Percentiles rank a stretch among this genome's conserved stretches.
phyloP scores from a whole-genome alignment of 371 early-diverging fungal species.

The Gilbertella persicaria region DNA sequence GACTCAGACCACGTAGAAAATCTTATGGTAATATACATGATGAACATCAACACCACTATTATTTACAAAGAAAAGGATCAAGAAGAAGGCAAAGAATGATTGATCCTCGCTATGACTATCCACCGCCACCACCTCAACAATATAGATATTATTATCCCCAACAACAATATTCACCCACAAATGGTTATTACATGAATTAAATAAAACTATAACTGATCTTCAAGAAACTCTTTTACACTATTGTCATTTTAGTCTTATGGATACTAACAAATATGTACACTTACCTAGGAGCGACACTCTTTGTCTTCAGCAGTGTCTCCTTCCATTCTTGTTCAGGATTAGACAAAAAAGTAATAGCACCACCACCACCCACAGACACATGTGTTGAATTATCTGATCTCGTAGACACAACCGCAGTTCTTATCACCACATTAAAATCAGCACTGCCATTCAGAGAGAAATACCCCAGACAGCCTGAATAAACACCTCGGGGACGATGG shows the following conservation, averaged over 20 bases:
- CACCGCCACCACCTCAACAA: neutral
- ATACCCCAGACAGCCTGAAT: slow-evolving; percentile 92
- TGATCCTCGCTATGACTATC: neutral
- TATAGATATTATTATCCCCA: neutral
- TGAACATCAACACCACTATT: neutral
- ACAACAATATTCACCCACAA: neutral
- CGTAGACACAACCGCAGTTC: slow-evolving; percentile 66
- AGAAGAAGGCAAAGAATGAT: neutral
- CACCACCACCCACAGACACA: slow-evolving; percentile 87
- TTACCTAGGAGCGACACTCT: slow-evolving; percentile 68
- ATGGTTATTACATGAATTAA: neutral
- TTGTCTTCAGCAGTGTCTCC: slow-evolving; percentile 72
- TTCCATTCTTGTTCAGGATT: slow-evolving; percentile 86
- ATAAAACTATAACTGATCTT: slow-evolving; percentile 13
- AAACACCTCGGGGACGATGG: slow-evolving; percentile 76
- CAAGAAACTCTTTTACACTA: slow-evolving; percentile 28
- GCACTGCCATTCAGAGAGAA: slow-evolving; percentile 66
- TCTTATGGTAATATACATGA: slow-evolving; percentile 9
- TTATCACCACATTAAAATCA: slow-evolving; percentile 84
- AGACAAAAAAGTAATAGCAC: slow-evolving; percentile 88
- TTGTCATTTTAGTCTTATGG: neutral
- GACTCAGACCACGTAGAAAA: slow-evolving; percentile 18
- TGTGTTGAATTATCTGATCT: slow-evolving; percentile 22
- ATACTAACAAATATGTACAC: neutral
- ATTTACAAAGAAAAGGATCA: slow-evolving; percentile 6